Evolutionary conservation across 2,329 filamentous ascomycete species (phyloP), one percentile per base, ranked within the genome.

Genomic region (Ophiostoma australiae): DNA sequence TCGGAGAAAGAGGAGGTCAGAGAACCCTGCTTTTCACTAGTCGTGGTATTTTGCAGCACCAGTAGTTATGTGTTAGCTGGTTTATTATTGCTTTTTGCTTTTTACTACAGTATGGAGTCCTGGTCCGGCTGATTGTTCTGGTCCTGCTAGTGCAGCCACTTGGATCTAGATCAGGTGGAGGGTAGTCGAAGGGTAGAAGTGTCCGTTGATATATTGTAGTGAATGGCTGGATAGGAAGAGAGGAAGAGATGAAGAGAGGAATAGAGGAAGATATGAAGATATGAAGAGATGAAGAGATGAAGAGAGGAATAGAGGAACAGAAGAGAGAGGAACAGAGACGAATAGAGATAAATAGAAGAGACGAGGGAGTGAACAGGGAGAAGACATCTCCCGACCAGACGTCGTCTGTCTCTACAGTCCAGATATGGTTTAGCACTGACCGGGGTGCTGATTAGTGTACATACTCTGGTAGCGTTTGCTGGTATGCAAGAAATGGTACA

Each of bases 401-500:
- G 44, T 66, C 35, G 63, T 39, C 39, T 67, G 66, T 66, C 63
- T 66, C n/a, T 35, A 23, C 11, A 23, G 33, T 66, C 63, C 63
- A 41, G 63, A 66, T 66, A 37, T 15, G 63, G 63, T 23, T 23
- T 66, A 66, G 63, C 35, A 37, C 63, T 66, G 63, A 66, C 63
- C 63, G 63, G 63, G 63, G 63, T 66, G 63, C 20, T 58, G 52
- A 58, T 31, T 58, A 58, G 52, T 58, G 52, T 58, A 37, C 11
- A 1, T 33, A 63, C 27, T n/a, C 27, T 17, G 27, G 63, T 39
- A 23, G 35, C 20, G 63, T 23, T 37, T 23, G 20, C 20, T 66
- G 33, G 63, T 27, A 58, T 13, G 17, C 5, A 10, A 52, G n/a
- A 39, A 48, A 35, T 33, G 37, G 48, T 44, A 52, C 37, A 65